Conservation (phyloP, 257 asterid species). For the Vinca minor region DNA sequence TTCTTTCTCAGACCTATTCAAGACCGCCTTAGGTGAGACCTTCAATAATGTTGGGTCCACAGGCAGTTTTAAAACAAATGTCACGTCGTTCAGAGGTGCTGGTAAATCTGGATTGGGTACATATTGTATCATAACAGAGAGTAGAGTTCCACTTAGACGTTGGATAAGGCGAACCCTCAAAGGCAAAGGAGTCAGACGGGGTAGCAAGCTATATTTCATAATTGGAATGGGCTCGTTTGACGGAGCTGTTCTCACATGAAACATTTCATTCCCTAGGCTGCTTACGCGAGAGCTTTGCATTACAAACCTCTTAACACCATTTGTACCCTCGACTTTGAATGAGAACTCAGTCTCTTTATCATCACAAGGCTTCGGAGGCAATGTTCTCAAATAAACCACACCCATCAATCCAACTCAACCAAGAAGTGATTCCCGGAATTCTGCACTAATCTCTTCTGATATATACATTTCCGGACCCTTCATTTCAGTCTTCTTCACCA, state of each 20-base stretch:
- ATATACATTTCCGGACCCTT: slow-evolving; percentile 90
- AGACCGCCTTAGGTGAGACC: slow-evolving; percentile 84
- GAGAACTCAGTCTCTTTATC: slow-evolving; percentile 84
- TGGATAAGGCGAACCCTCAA: slow-evolving; percentile 75
- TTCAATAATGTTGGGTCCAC: slow-evolving; percentile 75
- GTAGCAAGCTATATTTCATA: slow-evolving; percentile 63
- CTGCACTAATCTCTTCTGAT: slow-evolving; percentile 78
- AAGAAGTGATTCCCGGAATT: slow-evolving; percentile 82
- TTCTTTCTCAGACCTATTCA: slow-evolving; percentile 85
- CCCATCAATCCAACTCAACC: slow-evolving; percentile 84
- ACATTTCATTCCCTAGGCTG: slow-evolving; percentile 73
- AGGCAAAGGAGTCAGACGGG: slow-evolving; percentile 78
- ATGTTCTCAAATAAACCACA: slow-evolving; percentile 55
- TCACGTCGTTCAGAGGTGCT: slow-evolving; percentile 62
- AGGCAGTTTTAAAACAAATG: slow-evolving; percentile 71
- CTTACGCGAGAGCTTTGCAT: slow-evolving; percentile 66
- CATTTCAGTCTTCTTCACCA: slow-evolving; percentile 83
- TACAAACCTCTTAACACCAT: slow-evolving; percentile 73
- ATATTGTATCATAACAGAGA: slow-evolving; percentile 88
- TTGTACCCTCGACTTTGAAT: slow-evolving; percentile 72
- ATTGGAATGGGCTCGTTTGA: slow-evolving; percentile 69
- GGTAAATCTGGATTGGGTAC: slow-evolving; percentile 67
- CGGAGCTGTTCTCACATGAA: slow-evolving; percentile 72
- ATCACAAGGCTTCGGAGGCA: slow-evolving; percentile 57
- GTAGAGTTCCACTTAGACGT: slow-evolving; percentile 83